Evolutionary conservation across 805 yeast genomes (phyloP), one percentile per base, ranked within the genome.

Genomic region (Wickerhamomyces chaumierensis): DNA sequence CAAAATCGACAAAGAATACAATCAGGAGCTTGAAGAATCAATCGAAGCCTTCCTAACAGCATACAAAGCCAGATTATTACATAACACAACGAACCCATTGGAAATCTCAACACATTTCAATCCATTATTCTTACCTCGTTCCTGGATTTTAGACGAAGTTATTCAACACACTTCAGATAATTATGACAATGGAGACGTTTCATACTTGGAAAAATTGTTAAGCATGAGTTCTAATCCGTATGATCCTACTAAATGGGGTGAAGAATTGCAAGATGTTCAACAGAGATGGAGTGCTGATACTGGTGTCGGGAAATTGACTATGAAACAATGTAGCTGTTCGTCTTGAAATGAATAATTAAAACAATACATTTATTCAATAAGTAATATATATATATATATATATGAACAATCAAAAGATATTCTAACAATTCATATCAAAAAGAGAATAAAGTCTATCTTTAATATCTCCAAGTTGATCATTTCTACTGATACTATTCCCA

Each of bases 141-240:
- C 78, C 45, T 85, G 94, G 87, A 78, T 88, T 38, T 64, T 92
- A 39, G 85, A 86, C 39, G 88, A 87, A 43, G 95, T 86, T 1
- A 78, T 84, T 35, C 68, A 71, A 21, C 60, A 63, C 34, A 68
- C 78, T 0, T 64, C 69, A 29, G 82, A 75, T 2, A 12, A 31
- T 17, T 62, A 68, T 21, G 58, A 61, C 33, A 63, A 64, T n/a
- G 65, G 71, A 28, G 78, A 76, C 52, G 51, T 66, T 12, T 61
- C 65, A 1, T 61, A 71, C 33, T 62, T 87, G 43, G 52, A 73
- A 23, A 82, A 82, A 48, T 63, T 87, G 12, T 67, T 78, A 41
- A 62, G 66, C 38, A 84, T 90, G 95, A 63, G 82, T 12, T 63
- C 75, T 23, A 62, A 80, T 50, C 97, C 98, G 0, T 88, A 72